phyloP scores from a whole-genome alignment of 345 rosid species.

The Lenwebbia sp. region DNA sequence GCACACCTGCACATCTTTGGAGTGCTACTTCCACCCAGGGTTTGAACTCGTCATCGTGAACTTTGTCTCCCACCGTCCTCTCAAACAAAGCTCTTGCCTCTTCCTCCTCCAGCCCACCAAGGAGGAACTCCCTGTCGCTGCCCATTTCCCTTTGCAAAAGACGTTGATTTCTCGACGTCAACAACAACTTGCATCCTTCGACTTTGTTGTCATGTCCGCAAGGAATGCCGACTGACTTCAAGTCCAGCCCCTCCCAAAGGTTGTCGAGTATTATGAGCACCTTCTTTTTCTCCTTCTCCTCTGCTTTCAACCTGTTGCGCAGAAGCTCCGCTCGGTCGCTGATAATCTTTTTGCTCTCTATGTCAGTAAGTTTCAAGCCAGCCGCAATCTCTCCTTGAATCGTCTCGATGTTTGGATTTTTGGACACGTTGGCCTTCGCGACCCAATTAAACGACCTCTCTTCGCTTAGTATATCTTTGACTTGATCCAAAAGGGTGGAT shows the following conservation, averaged over 20 bases:
- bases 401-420: not conserved
- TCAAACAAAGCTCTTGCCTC: not conserved
- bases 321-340: not conserved
- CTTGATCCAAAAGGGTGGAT: not conserved
- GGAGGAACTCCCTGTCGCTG: fast-evolving
- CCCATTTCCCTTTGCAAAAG: not conserved
- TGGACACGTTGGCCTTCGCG: not conserved
- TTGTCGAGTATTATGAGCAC: not conserved
- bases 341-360: not conserved
- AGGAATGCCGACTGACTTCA: not conserved
- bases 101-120: not conserved
- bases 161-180: fast-evolving
- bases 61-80: not conserved
- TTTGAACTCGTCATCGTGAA: not conserved
- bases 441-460: fast-evolving
- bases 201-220: not conserved
- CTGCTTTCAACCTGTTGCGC: not conserved
- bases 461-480: fast-evolving
- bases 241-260: not conserved
- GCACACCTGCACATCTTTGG: not conserved
- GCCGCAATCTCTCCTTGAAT: not conserved
- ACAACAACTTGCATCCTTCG: not conserved
- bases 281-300: not conserved
- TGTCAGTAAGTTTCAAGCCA: not conserved
- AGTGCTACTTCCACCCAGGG: not conserved